A percentile compares a stretch with the other conserved stretches of the same genome.
phyloP scores from a whole-genome alignment of 768 basidiomycete species.

The Sarcodon aspratus region DNA sequence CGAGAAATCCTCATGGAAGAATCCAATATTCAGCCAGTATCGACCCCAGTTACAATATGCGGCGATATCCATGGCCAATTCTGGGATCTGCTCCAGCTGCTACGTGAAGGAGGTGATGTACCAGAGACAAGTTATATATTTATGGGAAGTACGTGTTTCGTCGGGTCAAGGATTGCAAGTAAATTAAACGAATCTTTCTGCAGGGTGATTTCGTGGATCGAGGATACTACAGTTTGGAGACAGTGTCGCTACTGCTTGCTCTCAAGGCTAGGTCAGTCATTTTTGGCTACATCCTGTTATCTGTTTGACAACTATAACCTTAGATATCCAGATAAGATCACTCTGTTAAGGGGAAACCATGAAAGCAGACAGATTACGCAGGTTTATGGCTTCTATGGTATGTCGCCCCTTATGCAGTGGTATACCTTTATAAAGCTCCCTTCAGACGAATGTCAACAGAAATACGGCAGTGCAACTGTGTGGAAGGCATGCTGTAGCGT shows the following conservation, averaged over 20 bases:
- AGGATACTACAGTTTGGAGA: conserved; percentile 93
- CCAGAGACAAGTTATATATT: conserved; percentile 92
- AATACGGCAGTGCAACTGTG: conserved; percentile 89
- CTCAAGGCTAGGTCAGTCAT: conserved; percentile 71
- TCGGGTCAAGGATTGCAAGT: conserved; percentile 1
- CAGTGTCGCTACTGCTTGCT: conserved; percentile 78
- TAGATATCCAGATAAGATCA: conserved; percentile 90
- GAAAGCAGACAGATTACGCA: conserved; percentile 97
- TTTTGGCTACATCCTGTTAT: not conserved
- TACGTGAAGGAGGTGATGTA: conserved; percentile 76
- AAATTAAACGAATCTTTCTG: conserved; percentile 8
- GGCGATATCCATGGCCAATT: conserved; percentile 98
- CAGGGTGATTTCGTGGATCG: conserved; percentile 98
- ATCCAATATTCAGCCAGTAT: conserved; percentile 94
- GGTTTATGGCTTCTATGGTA: conserved; percentile 97
- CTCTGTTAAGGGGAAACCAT: conserved; percentile 88
- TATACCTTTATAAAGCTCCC: not conserved
- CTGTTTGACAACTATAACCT: conserved; percentile 3
- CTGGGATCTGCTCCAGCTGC: conserved; percentile 89
- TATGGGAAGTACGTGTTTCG: conserved; percentile 63
- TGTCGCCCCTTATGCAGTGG: conserved; percentile 10
- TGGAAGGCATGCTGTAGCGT: conserved; percentile 98
- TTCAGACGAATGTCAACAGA: conserved; percentile 92
- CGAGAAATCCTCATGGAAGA: conserved; percentile 89
- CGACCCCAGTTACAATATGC: conserved; percentile 88